Evolutionary conservation across 2,329 filamentous ascomycete species (phyloP), one percentile per base, ranked within the genome.

Genomic region (Ciborinia camelliae): DNA sequence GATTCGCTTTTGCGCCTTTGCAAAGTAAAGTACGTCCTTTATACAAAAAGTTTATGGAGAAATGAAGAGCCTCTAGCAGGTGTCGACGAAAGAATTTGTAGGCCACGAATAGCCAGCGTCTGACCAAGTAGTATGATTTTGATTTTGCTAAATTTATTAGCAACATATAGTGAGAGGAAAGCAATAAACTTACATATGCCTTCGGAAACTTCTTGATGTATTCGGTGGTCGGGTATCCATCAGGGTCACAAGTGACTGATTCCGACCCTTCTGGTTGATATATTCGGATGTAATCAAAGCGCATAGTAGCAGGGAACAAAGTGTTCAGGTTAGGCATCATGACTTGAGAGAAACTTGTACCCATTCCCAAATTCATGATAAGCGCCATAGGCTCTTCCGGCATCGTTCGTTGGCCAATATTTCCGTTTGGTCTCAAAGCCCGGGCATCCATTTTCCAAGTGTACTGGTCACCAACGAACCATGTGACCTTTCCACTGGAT

Each of bases 351-450:
- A 90, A 90, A 75, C 83, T 84, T 71, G 81, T 81, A 5, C 85
- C 87, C 84, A 91, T 89, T 71, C 88, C 89, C 71, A 90, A 84
- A 72, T 91, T 91, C 77, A 86, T 81, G 70, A 90, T 80, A 23
- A 90, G 76, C 1, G 85, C 74, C 85, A 91, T 82, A 2, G 89
- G 89, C 72, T 91, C 88, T 69, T 86, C 78, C 0, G 88, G 86
- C 60, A 90, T 84, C 26, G 83, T 76, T 68, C 88, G 80, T 69
- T 88, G 84, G 8, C 86, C 88, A 64, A 91, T 77, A 72, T 91
- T 91, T 65, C 88, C 89, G 67, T 90, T 90, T 1, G 87, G 84
- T 6, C 87, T 84, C 20, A 89, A 77, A 2, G 88, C 80, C 47
- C 82, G 78, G 39, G 77, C 82, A 66, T 85, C 81, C 63, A 90